These are phyloP conservation scores for Sordaria brevicollis DNA, from an alignment of 495 filamentous ascomycete species.

Conservation along the genomic window DNA sequence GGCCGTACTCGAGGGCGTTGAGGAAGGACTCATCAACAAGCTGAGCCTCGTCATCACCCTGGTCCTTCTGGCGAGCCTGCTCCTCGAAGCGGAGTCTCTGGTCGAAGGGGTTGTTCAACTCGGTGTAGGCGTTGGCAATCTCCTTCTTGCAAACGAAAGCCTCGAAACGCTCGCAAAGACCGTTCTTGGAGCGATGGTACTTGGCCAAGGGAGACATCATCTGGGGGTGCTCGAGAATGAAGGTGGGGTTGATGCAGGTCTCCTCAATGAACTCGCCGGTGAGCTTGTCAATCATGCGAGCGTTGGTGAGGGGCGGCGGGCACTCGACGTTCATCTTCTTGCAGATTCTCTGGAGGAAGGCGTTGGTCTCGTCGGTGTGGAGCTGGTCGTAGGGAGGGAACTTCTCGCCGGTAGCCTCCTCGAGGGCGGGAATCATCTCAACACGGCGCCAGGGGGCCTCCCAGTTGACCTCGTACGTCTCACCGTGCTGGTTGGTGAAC, in stretches of 20 bases:
- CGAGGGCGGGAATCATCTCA: slow-evolving; percentile 93
- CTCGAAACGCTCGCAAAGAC: slow-evolving; percentile 94
- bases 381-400: slow-evolving; percentile 86
- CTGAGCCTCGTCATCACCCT: slow-evolving; percentile 96
- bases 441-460: slow-evolving; percentile 85
- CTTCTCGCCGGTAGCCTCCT: slow-evolving; percentile 80
- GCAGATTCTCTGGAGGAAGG: slow-evolving; percentile 73
- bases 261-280: slow-evolving; percentile 94
- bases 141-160: slow-evolving; percentile 97
- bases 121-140: slow-evolving; percentile 92
- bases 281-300: slow-evolving; percentile 96
- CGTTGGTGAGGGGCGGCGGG: slow-evolving; percentile 80
- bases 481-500: slow-evolving; percentile 71
- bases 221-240: slow-evolving; percentile 81
- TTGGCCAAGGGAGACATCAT: slow-evolving; percentile 98
- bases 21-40: slow-evolving; percentile 92
- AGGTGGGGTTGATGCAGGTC: slow-evolving; percentile 89
- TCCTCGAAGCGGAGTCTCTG: slow-evolving; percentile 92
- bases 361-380: slow-evolving; percentile 76
- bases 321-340: slow-evolving; percentile 89
- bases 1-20: slow-evolving; percentile 55
- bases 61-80: slow-evolving; percentile 89
- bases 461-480: slow-evolving; percentile 89
- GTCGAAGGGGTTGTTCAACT: slow-evolving; percentile 95
- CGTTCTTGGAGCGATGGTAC: slow-evolving; percentile 69